Evolutionary conservation across 2,329 filamentous ascomycete genomes (phyloP).

Genomic region (Dissoconium aciculare): DNA sequence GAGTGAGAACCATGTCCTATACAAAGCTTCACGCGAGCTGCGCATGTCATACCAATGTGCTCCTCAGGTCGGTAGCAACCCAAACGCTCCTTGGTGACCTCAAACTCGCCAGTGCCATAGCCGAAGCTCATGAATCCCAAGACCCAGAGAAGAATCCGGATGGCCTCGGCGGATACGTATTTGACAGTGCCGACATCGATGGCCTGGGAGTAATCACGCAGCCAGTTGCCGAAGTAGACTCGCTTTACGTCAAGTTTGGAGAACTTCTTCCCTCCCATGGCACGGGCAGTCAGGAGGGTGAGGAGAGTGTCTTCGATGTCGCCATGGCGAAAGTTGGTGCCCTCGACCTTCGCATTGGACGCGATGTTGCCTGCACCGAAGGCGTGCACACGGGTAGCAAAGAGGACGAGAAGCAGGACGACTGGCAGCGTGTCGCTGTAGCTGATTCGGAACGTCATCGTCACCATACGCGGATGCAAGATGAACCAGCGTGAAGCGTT

Average conservation of each 20-base stretch:
- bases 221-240: slow-evolving; percentile 30
- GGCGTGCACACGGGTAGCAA: slow-evolving; percentile 15
- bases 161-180: slow-evolving; percentile 38
- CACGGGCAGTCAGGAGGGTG: slow-evolving; percentile 50
- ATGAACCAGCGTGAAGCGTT: no score
- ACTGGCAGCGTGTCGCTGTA: slow-evolving; percentile 13
- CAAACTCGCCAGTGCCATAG: slow-evolving; percentile 42
- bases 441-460: slow-evolving; percentile 3
- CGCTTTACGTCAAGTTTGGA: slow-evolving; percentile 53
- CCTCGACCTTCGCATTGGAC: slow-evolving; percentile 25
- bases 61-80: slow-evolving; percentile 38
- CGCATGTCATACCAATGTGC: no score
- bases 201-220: slow-evolving; percentile 39
- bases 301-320: slow-evolving; percentile 88
- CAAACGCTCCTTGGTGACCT: slow-evolving; percentile 39
- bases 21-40: no score
- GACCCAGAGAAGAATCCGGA: slow-evolving; percentile 40
- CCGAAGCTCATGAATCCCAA: slow-evolving; percentile 43
- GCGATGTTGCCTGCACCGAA: slow-evolving; percentile 41
- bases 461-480: no score
- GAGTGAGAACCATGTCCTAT: no score
- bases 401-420: slow-evolving; percentile 14
- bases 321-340: slow-evolving; percentile 34
- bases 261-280: slow-evolving; percentile 63
- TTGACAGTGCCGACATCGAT: slow-evolving; percentile 41